Base-by-base conservation (phyloP, 371 early-diverging fungal species). In the Capillidium heterosporum region DNA sequence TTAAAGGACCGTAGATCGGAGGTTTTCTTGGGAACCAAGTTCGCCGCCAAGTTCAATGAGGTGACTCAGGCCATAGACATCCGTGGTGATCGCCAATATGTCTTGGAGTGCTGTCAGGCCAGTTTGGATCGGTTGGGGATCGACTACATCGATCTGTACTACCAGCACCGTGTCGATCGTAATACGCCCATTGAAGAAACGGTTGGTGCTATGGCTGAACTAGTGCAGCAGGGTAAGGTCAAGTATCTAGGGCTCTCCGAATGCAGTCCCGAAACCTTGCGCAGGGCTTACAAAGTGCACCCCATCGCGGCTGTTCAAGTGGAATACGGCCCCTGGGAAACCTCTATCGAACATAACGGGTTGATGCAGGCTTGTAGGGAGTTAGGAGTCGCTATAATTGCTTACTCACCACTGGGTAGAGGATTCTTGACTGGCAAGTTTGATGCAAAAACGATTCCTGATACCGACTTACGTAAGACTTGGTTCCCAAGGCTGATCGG, bases 201-300 rank as follows among this genome's bases (percentile, higher is more conserved):
- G 0, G 73, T 77, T n/a, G 43, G n/a, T 0, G 78, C 74, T 27
- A 70, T 78, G 75, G 77, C 73, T 1, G 71, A 77, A 56, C 64
- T 78, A 10, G 79, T 78, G 29, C 71, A 73, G 56, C 68, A 77
- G 59, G 78, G 78, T 42, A 76, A 75, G 51, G 72, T 79, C 1
- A 66, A 66, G 17, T 75, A 70, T 59, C 47, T 83, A 28, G 84
- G 81, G 0, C 65, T 80, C 0, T 75, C 74, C 8, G 77, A 81
- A 51, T 76, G 74, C 61, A 59, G 60, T 23, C 76, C 78, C 0
- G 67, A 65, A 0, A 64, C 61, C 0, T 59, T 82, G 28, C 68
- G 80, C 13, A 69, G 74, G 1, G 83, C 81, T 23, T 65, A 76
- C 63, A 68, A 68, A 53, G 66, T 83, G 1, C 80, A 83, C 59